These are phyloP conservation scores for Solidago caesia DNA, from an alignment of 129 eudicot genomes.

Conservation along the genomic window DNA sequence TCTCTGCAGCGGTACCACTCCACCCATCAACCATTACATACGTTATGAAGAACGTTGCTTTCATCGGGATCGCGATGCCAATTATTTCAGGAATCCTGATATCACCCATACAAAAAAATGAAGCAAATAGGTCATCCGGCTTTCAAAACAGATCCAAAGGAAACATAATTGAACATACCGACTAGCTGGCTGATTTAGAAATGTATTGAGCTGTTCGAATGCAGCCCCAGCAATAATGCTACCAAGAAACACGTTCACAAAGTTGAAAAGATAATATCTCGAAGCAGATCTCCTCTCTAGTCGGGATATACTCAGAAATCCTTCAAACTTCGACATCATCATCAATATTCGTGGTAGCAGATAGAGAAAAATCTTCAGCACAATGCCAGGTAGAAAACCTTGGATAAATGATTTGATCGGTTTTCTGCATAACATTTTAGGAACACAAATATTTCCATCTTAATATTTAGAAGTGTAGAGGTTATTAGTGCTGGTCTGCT, in stretches of 20 bases:
- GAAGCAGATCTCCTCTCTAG: conserved; percentile 89
- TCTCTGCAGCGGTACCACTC: conserved; percentile 94
- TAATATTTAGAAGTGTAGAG: too few species aligned
- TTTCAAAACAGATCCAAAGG: background rate
- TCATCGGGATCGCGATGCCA: conserved; percentile 88
- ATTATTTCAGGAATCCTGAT: conserved; percentile 63
- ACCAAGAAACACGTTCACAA: conserved; percentile 83
- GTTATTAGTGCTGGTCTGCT: too few species aligned
- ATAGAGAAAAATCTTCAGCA: conserved; percentile 79
- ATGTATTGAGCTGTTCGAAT: conserved; percentile 70
- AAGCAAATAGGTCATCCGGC: background rate
- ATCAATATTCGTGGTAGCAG: conserved; percentile 75
- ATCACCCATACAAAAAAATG: background rate
- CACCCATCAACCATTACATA: conserved; percentile 98
- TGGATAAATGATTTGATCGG: conserved; percentile 75
- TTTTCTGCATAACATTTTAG: conserved; percentile 42
- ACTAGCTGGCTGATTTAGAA: conserved; percentile 66
- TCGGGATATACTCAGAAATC: conserved; percentile 64
- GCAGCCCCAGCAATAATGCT: conserved; percentile 83
- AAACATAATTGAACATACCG: too few species aligned
- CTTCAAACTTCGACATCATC: conserved; percentile 95
- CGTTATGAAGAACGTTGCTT: conserved; percentile 94
- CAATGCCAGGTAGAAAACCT: conserved; percentile 89
- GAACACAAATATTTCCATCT: too few species aligned
- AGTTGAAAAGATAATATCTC: conserved; percentile 75